phyloP scores from a whole-genome alignment of 139 green algal genomes.

The Diplosphaera chodatii region DNA sequence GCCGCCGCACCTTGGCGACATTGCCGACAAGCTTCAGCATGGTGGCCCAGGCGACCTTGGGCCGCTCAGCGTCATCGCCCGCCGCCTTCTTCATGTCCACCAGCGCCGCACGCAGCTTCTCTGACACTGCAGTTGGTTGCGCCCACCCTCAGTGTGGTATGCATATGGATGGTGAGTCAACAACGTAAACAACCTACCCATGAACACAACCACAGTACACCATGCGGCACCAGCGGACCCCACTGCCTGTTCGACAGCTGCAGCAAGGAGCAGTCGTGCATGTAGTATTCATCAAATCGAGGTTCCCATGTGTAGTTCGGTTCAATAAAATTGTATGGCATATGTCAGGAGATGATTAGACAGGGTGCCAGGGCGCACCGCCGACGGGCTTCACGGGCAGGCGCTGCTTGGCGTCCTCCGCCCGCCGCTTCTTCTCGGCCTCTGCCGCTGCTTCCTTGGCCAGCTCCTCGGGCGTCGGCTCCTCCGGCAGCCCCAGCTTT shows the following conservation, averaged over 20 bases:
- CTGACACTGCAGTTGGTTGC: slow-evolving; percentile 20
- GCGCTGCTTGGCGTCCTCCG: slow-evolving; percentile 17
- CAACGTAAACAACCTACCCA: too few species aligned
- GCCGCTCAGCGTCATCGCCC: slow-evolving; percentile 42
- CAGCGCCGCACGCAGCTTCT: slow-evolving; percentile 57
- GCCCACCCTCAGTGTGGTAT: too few species aligned
- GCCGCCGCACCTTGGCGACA: slow-evolving; percentile 28
- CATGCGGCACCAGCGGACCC: too few species aligned
- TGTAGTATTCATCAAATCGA: too few species aligned
- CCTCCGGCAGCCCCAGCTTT: slow-evolving; percentile 82
- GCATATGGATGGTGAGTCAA: too few species aligned
- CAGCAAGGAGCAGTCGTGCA: too few species aligned
- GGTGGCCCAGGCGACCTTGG: slow-evolving; percentile 65
- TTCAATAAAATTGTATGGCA: too few species aligned
- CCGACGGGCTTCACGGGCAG: slow-evolving; percentile 64
- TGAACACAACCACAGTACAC: too few species aligned
- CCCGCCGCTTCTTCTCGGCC: slow-evolving; percentile 26
- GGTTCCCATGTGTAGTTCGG: too few species aligned
- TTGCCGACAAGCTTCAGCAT: slow-evolving; percentile 85
- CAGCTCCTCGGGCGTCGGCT: slow-evolving; percentile 85
- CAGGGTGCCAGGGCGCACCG: slow-evolving; percentile 7
- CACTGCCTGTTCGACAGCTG: too few species aligned
- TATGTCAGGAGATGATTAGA: too few species aligned
- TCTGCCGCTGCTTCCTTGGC: slow-evolving; percentile 35
- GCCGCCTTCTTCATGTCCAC: slow-evolving; percentile 82